phyloP scores from a whole-genome alignment of 164 flowering plant species.

The Vitis amurensis region DNA sequence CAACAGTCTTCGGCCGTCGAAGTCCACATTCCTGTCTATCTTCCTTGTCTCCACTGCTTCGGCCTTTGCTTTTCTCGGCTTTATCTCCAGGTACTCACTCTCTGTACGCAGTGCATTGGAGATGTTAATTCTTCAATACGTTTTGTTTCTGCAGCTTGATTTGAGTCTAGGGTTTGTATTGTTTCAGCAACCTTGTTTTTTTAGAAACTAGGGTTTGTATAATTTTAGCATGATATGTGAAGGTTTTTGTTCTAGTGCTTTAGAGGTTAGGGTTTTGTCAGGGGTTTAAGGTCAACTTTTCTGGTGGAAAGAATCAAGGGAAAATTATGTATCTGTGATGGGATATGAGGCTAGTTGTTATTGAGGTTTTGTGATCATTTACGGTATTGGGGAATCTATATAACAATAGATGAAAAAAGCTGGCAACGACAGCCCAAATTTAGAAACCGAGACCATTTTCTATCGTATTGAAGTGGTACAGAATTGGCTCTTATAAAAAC shows the following conservation, averaged over 20 bases:
- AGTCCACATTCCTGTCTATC: constrained; percentile 45
- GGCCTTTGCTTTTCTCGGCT: constrained; percentile 40
- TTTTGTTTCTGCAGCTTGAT: neutral
- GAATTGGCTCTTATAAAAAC: too few species aligned
- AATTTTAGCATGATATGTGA: too few species aligned
- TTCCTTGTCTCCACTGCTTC: constrained; percentile 55
- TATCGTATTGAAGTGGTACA: too few species aligned
- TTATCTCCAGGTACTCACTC: constrained; percentile 46
- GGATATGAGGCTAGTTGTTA: too few species aligned
- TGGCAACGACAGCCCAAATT: too few species aligned
- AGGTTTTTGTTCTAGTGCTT: neutral
- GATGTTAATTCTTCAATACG: neutral
- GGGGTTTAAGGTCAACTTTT: neutral
- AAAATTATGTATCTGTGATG: too few species aligned
- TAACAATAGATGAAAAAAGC: too few species aligned
- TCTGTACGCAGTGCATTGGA: neutral
- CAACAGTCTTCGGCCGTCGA: constrained; percentile 67
- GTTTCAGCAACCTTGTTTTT: neutral
- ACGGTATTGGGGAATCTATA: too few species aligned
- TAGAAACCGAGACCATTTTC: too few species aligned
- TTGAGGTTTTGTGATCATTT: too few species aligned
- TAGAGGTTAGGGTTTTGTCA: neutral
- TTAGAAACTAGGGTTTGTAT: neutral
- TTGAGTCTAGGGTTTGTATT: constrained; percentile 19
- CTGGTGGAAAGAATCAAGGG: too few species aligned